Base-by-base conservation (phyloP, 1,284 basidiomycete genomes). In the Ceratobasidium sp. region DNA sequence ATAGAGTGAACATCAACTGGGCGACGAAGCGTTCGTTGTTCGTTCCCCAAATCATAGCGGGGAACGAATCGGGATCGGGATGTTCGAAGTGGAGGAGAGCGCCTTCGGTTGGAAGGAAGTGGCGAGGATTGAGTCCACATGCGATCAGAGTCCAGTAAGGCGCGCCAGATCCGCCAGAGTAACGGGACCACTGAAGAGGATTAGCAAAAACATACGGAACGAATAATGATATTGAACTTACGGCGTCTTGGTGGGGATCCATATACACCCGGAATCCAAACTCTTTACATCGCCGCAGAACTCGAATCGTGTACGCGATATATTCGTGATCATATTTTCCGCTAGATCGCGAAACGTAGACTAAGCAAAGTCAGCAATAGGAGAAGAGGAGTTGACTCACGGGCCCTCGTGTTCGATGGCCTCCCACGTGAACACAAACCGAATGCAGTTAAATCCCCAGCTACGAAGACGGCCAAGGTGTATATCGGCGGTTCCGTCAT, bases 21-120 rank as follows among this genome's bases (percentile, higher is more conserved):
- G 91, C 92, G 56, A 93, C 91, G 20, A 98, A 90, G 13, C 94
- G 94, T 64, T 93, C 92, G 83, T 99, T 98, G 84, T 99, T 99
- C 28, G 97, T 98, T 17, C 93, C 92, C 97, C 97, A 99, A 80
- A 97, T 91, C 97, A 99, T 99, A 68, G 93, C 91, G 1, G 97
- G 96, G 79, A 96, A 89, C 0, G 89, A 84, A 6, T 89, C 86
- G 0, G 97, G 96, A 79, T 94, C 88, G 0, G 96, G 93, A 85
- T 95, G 98, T 86, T 99, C 96, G 84, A 90, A 92, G 82, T 99
- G 96, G 13, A 99, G 83, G 78, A 97, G 91, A 46, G 96, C 94
- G 3, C 95, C 89, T 83, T 94, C 92, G 0, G 97, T 98, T 0
- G 91, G 89, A 0, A 94, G 94, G 79, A 98, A 91, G 81, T 94